Percentiles rank a stretch among this genome's conserved stretches.
Conservation (phyloP, 257 asterid genomes). For the Echium plantagineum region DNA sequence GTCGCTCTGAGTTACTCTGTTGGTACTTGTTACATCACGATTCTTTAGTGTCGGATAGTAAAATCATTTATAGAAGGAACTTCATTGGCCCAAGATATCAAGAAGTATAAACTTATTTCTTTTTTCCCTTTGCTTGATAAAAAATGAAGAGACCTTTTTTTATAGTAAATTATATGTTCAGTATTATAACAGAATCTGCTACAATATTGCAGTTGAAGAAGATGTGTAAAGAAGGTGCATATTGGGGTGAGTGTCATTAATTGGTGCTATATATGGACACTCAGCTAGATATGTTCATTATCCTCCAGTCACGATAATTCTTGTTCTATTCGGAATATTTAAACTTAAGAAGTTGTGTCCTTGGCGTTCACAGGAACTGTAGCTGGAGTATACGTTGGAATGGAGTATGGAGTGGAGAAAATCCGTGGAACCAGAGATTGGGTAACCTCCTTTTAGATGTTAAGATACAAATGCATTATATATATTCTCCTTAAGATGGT, state of each 20-base stretch:
- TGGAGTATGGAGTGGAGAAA: conserved; percentile 56
- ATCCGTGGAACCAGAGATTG: conserved; percentile 75
- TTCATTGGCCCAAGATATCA: neutral
- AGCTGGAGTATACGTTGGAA: conserved; percentile 68
- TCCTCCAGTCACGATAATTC: neutral
- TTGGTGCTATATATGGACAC: conserved; percentile 2
- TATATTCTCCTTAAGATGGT: too few relatives aligned
- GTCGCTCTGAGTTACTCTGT: too few relatives aligned
- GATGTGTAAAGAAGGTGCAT: conserved; percentile 93
- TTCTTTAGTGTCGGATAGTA: too few relatives aligned
- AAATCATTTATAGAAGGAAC: too few relatives aligned
- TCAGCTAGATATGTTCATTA: neutral
- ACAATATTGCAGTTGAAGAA: conserved; percentile 59
- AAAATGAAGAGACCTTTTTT: neutral
- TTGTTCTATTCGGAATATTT: neutral
- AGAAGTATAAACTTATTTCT: neutral
- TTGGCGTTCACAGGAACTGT: conserved; percentile 49
- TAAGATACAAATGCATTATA: too few relatives aligned
- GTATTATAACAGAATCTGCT: conserved; percentile 10
- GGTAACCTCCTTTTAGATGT: conserved; percentile 30
- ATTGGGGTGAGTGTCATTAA: conserved; percentile 61
- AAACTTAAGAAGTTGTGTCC: neutral
- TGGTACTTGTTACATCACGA: too few relatives aligned
- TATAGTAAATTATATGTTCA: neutral
- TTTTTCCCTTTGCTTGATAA: neutral